Evolutionary conservation across 1,284 basidiomycete genomes (phyloP), one percentile per base, ranked within the genome.

Genomic region (Thecaphora frezii): DNA sequence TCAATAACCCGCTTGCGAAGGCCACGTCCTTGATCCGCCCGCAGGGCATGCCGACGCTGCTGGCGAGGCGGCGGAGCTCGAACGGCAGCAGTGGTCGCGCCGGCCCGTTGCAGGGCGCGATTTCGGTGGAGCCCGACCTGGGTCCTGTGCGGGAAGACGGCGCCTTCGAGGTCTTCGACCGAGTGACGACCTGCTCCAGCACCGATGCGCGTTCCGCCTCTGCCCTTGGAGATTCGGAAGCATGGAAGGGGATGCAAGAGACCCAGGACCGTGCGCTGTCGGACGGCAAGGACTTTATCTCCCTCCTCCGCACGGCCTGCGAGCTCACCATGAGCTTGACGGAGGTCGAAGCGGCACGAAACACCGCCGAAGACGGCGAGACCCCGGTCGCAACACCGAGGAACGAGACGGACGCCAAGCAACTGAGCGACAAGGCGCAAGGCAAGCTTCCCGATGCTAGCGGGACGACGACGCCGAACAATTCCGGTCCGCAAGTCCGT

Each of bases 91-190:
- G 51, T 1, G 48, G 48, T 14, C 19, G 40, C 13, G 19, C 40
- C 44, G 51, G 37, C 39, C 41, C 22, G 42, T 37, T 16, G 41
- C 46, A 18, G 36, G 44, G 23, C 7, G 33, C 42, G 12, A 53
- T 46, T 13, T 49, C 49, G 7, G 39, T 19, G 10, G 38, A 50
- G 7, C 54, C 59, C 14, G 63, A 66, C 28, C 48, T 71, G 28
- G 49, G 63, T 4, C 54, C 69, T 5, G 69, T 71, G 2, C 62
- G 58, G 37, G 69, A 71, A 28, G 63, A 60, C 38, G 51, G 59
- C 7, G 42, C 47, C 25, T 54, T 58, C 38, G 59, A 63, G 19
- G 36, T 36, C n/a, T n/a, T 66, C 12, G 51, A 48, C 23, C 50
- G 55, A 21, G 46, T 62, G 33, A 50, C 59, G 5, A 58, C 64